These are phyloP conservation scores for Aspergillus sp. DNA, from an alignment of 2,329 filamentous ascomycete species.

Conservation along the genomic window DNA sequence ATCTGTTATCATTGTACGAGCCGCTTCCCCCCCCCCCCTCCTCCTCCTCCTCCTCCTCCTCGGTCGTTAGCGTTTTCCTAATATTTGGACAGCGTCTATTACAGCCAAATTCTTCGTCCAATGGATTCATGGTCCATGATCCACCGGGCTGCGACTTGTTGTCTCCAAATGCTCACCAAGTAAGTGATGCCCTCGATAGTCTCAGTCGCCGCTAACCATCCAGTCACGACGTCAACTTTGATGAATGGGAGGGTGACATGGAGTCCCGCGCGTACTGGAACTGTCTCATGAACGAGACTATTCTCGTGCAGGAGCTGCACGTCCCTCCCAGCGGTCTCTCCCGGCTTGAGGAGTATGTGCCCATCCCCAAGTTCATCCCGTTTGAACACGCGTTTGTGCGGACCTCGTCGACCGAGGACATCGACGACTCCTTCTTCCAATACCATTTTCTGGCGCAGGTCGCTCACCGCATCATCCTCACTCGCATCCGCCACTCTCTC, in stretches of 20 bases:
- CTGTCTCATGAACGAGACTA: conserved; percentile 56
- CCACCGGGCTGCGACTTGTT: conserved; percentile 52
- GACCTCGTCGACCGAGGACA: conserved; percentile 34
- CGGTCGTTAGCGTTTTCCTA: conserved; percentile 4
- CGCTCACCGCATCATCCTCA: conserved; percentile 56
- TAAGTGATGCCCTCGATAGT: conserved; percentile 17
- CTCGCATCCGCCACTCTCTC: conserved; percentile 51
- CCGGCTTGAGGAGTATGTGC: conserved; percentile 52
- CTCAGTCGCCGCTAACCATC: neutral
- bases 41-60: neutral
- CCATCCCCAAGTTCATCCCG: conserved; percentile 53
- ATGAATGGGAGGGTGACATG: conserved; percentile 57
- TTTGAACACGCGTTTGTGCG: conserved; percentile 39
- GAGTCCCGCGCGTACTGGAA: conserved; percentile 57
- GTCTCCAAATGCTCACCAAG: conserved; percentile 49
- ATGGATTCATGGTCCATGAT: conserved; percentile 56
- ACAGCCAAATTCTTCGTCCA: conserved; percentile 52
- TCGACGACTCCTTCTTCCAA: conserved; percentile 56
- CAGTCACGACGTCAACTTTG: conserved; percentile 42
- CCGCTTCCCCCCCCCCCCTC: neutral
- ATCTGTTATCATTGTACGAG: conserved; percentile 49
- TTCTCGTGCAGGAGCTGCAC: conserved; percentile 55
- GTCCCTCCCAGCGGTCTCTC: conserved; percentile 52
- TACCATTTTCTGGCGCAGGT: conserved; percentile 59
- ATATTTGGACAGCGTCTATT: conserved; percentile 42